A percentile compares a stretch with the other conserved stretches of the same genome.
Conservation (phyloP, 495 filamentous ascomycete genomes). For the Neurospora sp. region DNA sequence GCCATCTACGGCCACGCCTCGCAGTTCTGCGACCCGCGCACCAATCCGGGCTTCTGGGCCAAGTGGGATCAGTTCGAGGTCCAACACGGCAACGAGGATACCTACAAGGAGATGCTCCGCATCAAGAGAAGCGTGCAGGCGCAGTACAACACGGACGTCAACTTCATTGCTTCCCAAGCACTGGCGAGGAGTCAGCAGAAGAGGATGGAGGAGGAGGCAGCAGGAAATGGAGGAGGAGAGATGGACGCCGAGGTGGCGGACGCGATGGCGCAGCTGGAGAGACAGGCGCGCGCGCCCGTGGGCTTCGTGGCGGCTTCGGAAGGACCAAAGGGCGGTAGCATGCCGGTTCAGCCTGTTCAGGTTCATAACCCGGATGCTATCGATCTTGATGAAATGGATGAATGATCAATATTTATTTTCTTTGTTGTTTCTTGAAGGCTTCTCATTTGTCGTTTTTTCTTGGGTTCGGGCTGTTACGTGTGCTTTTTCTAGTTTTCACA, state of each 20-base stretch:
- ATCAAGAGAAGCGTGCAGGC: slow-evolving; percentile 97
- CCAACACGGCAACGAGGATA: slow-evolving; percentile 96
- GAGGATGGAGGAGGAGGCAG: slow-evolving; percentile 30
- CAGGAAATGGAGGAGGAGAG: slow-evolving; percentile 12
- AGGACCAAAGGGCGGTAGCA: slow-evolving; percentile 60
- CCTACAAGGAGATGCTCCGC: slow-evolving; percentile 97
- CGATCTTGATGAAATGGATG: slow-evolving; percentile 60
- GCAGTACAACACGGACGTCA: slow-evolving; percentile 97
- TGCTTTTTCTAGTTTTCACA: neutral
- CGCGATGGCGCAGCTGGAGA: slow-evolving; percentile 85
- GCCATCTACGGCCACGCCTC: slow-evolving; percentile 94
- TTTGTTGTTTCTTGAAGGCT: neutral
- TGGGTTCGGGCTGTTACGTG: neutral
- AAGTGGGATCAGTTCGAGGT: slow-evolving; percentile 98
- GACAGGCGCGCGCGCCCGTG: slow-evolving; percentile 75
- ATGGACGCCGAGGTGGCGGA: slow-evolving; percentile 51
- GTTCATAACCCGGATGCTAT: slow-evolving; percentile 81
- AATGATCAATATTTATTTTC: slow-evolving; percentile 17
- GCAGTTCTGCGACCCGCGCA: slow-evolving; percentile 93
- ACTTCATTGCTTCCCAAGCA: slow-evolving; percentile 94
- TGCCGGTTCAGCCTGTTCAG: slow-evolving; percentile 32
- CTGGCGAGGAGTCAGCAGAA: slow-evolving; percentile 65
- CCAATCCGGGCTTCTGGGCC: slow-evolving; percentile 79
- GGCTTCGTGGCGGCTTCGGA: slow-evolving; percentile 86
- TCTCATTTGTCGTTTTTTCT: neutral